phyloP scores from a whole-genome alignment of 805 yeast species.

The Maudiozyma barnettii region DNA sequence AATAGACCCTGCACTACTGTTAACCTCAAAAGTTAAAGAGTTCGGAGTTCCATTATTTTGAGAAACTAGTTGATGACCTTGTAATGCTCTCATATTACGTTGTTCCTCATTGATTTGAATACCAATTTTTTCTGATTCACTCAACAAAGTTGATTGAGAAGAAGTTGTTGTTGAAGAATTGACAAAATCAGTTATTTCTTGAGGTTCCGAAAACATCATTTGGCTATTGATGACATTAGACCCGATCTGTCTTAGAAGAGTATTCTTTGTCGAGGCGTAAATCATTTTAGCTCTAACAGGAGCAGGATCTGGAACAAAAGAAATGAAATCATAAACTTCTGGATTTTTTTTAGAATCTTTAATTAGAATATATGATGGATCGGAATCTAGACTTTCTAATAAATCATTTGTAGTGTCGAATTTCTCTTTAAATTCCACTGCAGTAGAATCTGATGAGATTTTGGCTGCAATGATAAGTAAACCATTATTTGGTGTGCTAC shows the following conservation, averaged over 20 bases:
- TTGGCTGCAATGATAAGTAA: constrained; percentile 15
- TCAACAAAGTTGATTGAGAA: constrained; percentile 10
- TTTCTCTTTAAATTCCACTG: constrained; percentile 12
- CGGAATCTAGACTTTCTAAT: constrained; percentile 27
- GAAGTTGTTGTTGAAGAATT: constrained; percentile 7
- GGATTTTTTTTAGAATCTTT: constrained; percentile 23
- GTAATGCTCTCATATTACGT: constrained; percentile 13
- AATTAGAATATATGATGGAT: constrained; percentile 44
- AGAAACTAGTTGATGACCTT: constrained; percentile 21
- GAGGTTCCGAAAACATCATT: constrained; percentile 26
- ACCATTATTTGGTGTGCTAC: constrained; percentile 2
- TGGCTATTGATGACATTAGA: constrained; percentile 32
- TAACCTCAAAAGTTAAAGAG: constrained; percentile 20
- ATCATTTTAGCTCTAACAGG: constrained; percentile 81
- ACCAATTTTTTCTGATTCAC: constrained; percentile 22
- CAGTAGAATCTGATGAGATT: constrained; percentile 17
- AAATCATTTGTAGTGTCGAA: constrained; percentile 34
- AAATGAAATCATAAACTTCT: constrained; percentile 44
- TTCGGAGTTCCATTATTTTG: constrained; percentile 22
- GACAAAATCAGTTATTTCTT: constrained; percentile 22
- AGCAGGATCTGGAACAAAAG: constrained; percentile 81
- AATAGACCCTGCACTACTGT: constrained; percentile 11
- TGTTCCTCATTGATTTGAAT: constrained; percentile 24
- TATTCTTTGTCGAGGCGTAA: constrained; percentile 82
- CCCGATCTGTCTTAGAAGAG: constrained; percentile 68